Evolutionary conservation across 306 rosid species (phyloP).

Genomic region (Coriaria nepalensis): DNA sequence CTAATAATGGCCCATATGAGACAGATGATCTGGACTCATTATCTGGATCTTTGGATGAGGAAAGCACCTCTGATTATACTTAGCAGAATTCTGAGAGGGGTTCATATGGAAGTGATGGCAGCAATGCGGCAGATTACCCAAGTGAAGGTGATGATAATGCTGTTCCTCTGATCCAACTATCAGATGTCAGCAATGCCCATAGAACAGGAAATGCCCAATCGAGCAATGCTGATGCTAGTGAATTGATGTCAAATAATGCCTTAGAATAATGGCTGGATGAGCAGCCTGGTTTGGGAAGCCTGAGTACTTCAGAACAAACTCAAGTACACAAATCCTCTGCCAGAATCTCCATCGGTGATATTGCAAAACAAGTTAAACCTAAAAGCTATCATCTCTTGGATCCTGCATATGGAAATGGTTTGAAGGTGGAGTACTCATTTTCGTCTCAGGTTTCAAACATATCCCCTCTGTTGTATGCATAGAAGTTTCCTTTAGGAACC

Average conservation of each 20-base stretch:
- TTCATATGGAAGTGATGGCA: slow-evolving; percentile 36
- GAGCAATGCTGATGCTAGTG: slow-evolving; percentile 40
- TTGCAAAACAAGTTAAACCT: slow-evolving; percentile 43
- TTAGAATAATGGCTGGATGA: slow-evolving; percentile 89
- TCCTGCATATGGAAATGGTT: slow-evolving; percentile 78
- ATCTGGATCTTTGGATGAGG: slow-evolving; percentile 61
- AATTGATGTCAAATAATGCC: slow-evolving; percentile 61
- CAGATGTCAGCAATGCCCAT: slow-evolving; percentile 38
- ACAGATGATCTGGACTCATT: slow-evolving; percentile 45
- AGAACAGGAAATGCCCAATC: slow-evolving; percentile 39
- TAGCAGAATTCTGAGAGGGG: slow-evolving; percentile 44
- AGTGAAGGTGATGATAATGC: slow-evolving; percentile 26
- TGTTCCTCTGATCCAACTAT: slow-evolving; percentile 64
- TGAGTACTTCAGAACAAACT: slow-evolving; percentile 33
- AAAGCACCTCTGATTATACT: slow-evolving; percentile 52
- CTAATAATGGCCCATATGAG: slow-evolving; percentile 20
- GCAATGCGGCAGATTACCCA: slow-evolving; percentile 34
- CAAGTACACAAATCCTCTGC: slow-evolving; percentile 50
- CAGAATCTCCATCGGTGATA: slow-evolving; percentile 73
- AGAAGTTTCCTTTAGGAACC: slow-evolving; percentile 60
- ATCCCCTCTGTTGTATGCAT: slow-evolving; percentile 64
- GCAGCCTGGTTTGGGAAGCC: slow-evolving; percentile 46
- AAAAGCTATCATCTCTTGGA: slow-evolving; percentile 64
- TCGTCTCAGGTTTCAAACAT: slow-evolving; percentile 55
- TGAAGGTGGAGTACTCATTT: slow-evolving; percentile 77